Conservation (phyloP, 75 land plant species). For the Selaginella tamariscina region DNA sequence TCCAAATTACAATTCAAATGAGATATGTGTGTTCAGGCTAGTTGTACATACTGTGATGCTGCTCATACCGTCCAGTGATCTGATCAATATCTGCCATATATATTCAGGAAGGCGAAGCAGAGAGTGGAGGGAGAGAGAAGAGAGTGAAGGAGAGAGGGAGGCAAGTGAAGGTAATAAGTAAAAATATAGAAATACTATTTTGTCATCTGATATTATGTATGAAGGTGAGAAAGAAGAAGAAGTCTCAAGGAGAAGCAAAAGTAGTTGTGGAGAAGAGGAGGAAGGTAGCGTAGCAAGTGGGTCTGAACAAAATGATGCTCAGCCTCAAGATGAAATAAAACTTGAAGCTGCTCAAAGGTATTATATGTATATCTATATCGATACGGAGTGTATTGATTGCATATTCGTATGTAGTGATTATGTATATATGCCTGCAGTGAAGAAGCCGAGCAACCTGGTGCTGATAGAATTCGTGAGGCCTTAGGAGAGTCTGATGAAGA, state of each 20-base stretch:
- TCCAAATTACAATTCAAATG: background rate
- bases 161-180: constrained; percentile 36
- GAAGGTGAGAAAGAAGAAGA: constrained; percentile 33
- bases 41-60: background rate
- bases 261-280: constrained; percentile 63
- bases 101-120: constrained; percentile 46
- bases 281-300: constrained; percentile 54
- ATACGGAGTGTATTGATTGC: too few relatives aligned
- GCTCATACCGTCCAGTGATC: constrained; percentile 13
- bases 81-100: constrained; percentile 15
- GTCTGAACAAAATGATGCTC: constrained; percentile 41
- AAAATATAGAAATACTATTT: too few relatives aligned
- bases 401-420: too few relatives aligned
- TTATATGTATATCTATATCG: too few relatives aligned
- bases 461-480: constrained; percentile 63
- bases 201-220: too few relatives aligned
- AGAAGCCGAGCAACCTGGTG: constrained; percentile 23
- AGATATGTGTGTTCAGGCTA: background rate
- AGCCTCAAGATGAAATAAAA: constrained; percentile 1
- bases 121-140: constrained; percentile 29
- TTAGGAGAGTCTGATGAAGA: constrained; percentile 99
- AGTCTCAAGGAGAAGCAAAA: constrained; percentile 33
- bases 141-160: constrained; percentile 25
- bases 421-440: too few relatives aligned
- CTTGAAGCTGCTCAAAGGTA: background rate